A percentile compares a stretch with the other conserved stretches of the same genome.
phyloP scores from a whole-genome alignment of 148 eudicot species.

The Chenopodium formosanum region DNA sequence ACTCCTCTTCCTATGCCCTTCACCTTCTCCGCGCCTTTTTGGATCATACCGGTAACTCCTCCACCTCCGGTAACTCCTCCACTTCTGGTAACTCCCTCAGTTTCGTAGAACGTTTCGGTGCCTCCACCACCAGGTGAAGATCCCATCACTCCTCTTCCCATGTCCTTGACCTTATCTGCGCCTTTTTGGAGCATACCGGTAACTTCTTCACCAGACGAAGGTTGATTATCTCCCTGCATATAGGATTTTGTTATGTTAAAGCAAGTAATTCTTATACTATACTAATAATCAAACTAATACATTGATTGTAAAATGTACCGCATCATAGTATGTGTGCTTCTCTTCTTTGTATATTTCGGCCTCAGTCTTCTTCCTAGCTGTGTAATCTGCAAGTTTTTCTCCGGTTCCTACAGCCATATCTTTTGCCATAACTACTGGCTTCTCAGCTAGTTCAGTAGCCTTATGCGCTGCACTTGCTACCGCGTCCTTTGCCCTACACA shows the following conservation, averaged over 20 bases:
- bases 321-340: slow-evolving; percentile 26
- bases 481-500: slow-evolving; percentile 47
- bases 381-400: slow-evolving; percentile 48
- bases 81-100: background rate
- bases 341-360: slow-evolving; percentile 46
- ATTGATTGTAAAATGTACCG: slow-evolving; percentile 19
- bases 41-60: slow-evolving; percentile 10
- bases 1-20: slow-evolving; percentile 7
- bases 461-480: slow-evolving; percentile 41
- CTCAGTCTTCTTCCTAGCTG: slow-evolving; percentile 64
- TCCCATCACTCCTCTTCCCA: background rate
- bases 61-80: background rate
- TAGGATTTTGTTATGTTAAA: background rate
- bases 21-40: slow-evolving; percentile 12
- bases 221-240: slow-evolving; percentile 7
- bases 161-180: slow-evolving; percentile 6
- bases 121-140: background rate
- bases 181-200: slow-evolving; percentile 16
- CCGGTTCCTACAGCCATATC: slow-evolving; percentile 50
- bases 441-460: slow-evolving; percentile 33
- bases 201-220: slow-evolving; percentile 1
- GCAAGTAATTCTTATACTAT: background rate
- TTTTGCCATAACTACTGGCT: slow-evolving; percentile 43
- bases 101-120: slow-evolving; percentile 1
- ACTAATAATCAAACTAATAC: background rate